Base-by-base conservation (phyloP, 2,329 filamentous ascomycete genomes). In the Dryadomyces quercus-mongolicae region DNA sequence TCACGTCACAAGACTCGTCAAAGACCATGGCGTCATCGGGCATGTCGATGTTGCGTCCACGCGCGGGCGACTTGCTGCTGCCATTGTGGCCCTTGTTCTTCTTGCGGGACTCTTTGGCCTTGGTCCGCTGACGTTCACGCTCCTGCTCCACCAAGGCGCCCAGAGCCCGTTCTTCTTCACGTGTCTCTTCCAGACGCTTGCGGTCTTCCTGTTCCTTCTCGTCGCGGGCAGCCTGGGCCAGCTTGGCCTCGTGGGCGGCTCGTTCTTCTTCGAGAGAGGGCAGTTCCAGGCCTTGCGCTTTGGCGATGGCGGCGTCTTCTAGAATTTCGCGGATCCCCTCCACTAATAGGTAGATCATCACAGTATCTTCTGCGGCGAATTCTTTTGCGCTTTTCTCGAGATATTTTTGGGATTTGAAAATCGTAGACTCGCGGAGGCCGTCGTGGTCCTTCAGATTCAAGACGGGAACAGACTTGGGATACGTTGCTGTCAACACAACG, bases 201-300 rank as follows among this genome's bases (percentile, higher is more conserved):
- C 72, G 70, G 44, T 77, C 74, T 51, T 80, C 73, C 49, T 73
- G 73, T 58, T 75, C 71, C 57, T 72, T 74, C 57, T 80, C 74
- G 64, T 75, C 77, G 67, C 72, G 71, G 60, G 77, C 85, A 0
- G 40, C 47, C 45, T 58, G 53, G 2, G 58, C 58, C 31, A 87
- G 74, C 22, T 80, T 81, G 21, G 85, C 85, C 69, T 94, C 88
- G 58, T 95, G 88, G 15, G 82, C 82, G 31, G 86, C 89, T 43
- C 91, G 81, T 67, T 97, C 91, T 62, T 94, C 89, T 63, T 95
- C 89, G 7, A 97, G 74, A 36, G 89, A 95, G 1, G 89, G 90
- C 16, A 95, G 72, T 57, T 89, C 80, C 54, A 83, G 80, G 36
- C 88, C 86, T 54, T 84, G 80, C 49, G 86, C 84, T 61, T 86